A percentile compares a stretch with the other conserved stretches of the same genome.
Conservation (phyloP, 345 rosid species). For the Brassica nigra region DNA sequence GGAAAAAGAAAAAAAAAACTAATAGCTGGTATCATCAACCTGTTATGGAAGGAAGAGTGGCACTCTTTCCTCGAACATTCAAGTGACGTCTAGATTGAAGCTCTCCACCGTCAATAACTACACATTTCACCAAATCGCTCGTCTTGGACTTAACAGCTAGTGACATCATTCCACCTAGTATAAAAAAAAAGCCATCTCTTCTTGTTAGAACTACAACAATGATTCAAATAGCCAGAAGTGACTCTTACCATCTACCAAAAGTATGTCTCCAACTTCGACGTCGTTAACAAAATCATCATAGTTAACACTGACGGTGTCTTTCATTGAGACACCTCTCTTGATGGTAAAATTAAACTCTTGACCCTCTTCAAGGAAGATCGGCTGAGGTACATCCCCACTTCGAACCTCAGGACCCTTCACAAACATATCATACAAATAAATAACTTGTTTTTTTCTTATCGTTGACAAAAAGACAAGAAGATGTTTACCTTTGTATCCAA, state of each 20-base stretch:
- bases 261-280: slow-evolving; percentile 82
- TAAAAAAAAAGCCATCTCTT: slow-evolving; percentile 1
- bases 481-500: slow-evolving; percentile 84
- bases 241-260: slow-evolving; percentile 80
- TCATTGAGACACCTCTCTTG: slow-evolving; percentile 71
- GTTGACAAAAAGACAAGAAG: background rate
- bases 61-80: slow-evolving; percentile 97
- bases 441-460: background rate
- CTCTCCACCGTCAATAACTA: slow-evolving; percentile 89
- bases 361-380: slow-evolving; percentile 72
- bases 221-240: background rate
- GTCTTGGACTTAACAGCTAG: slow-evolving; percentile 84
- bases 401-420: slow-evolving; percentile 97
- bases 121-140: slow-evolving; percentile 67
- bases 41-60: slow-evolving; percentile 94
- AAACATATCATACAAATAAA: slow-evolving; percentile 5
- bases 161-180: slow-evolving; percentile 98
- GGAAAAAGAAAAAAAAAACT: background rate
- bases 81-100: slow-evolving; percentile 95
- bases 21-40: slow-evolving; percentile 45
- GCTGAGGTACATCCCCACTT: slow-evolving; percentile 94
- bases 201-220: slow-evolving; percentile 2
- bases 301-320: slow-evolving; percentile 88
- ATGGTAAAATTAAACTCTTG: slow-evolving; percentile 91
- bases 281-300: slow-evolving; percentile 90